phyloP scores from a whole-genome alignment of 73 alveolate species.

The Paraurostyla sp. region DNA sequence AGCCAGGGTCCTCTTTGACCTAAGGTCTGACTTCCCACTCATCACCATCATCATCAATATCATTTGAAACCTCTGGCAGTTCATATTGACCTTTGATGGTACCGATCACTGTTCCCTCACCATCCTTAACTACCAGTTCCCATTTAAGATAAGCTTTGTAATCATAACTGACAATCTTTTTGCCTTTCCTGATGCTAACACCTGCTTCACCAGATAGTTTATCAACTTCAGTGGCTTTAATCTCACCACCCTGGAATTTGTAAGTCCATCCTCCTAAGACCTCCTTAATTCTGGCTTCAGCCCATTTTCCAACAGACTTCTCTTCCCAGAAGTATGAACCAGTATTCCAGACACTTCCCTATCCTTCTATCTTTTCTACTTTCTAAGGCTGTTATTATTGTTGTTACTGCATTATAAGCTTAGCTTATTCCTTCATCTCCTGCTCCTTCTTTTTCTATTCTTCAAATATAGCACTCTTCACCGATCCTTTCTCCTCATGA shows the following conservation, averaged over 20 bases:
- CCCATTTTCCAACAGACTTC: constrained; percentile 70
- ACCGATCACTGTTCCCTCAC: constrained; percentile 55
- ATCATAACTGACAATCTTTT: constrained; percentile 71
- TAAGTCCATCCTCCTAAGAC: constrained; percentile 44
- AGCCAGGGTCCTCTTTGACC: constrained; percentile 43
- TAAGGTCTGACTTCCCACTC: constrained; percentile 46
- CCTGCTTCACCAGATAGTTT: constrained; percentile 73
- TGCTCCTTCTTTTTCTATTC: constrained; percentile 54
- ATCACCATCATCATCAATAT: constrained; percentile 67
- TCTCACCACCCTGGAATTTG: constrained; percentile 30
- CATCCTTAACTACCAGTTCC: constrained; percentile 54
- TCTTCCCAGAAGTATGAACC: constrained; percentile 80
- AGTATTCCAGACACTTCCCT: constrained; percentile 76
- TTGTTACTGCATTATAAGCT: background rate
- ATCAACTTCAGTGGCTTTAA: constrained; percentile 47
- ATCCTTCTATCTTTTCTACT: constrained; percentile 38
- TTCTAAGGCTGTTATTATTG: background rate
- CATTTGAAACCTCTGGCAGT: constrained; percentile 73
- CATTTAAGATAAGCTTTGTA: constrained; percentile 56
- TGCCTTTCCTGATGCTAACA: constrained; percentile 76
- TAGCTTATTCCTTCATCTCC: constrained; percentile 55
- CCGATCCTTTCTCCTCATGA: constrained; percentile 48
- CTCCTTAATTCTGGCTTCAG: constrained; percentile 66
- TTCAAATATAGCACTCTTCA: constrained; percentile 55
- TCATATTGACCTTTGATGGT: constrained; percentile 59